A percentile compares a stretch with the other conserved stretches of the same genome.
These are phyloP conservation scores for Inga oerstediana DNA, from an alignment of 306 rosid genomes.

Conservation along the genomic window DNA sequence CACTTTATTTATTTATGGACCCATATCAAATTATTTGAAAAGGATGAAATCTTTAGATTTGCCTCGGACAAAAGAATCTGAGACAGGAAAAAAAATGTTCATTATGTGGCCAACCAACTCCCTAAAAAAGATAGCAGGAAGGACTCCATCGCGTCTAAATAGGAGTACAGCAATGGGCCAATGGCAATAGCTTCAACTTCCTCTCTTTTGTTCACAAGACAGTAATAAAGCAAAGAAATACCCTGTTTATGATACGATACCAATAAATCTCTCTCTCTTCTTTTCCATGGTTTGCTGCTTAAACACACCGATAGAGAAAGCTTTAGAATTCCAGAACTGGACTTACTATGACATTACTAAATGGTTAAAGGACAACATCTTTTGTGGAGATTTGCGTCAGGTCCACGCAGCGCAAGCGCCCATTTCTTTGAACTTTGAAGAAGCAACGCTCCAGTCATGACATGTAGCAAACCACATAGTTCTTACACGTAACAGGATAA, in stretches of 20 bases:
- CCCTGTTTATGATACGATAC: no score
- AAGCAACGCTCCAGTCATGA: background rate
- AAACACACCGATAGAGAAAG: background rate
- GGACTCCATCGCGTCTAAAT: conserved; percentile 26
- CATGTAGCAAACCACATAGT: background rate
- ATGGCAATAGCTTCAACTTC: no score
- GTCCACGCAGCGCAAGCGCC: background rate
- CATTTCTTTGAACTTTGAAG: background rate
- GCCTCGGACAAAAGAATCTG: no score
- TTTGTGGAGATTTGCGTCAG: background rate
- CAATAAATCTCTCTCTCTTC: no score
- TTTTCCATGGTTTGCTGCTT: no score
- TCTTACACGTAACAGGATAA: background rate
- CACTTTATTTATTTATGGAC: no score
- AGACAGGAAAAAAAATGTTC: background rate
- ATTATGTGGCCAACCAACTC: background rate
- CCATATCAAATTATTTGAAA: no score
- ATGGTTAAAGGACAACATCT: background rate
- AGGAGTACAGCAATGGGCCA: no score
- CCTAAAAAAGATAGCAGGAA: background rate
- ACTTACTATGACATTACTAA: background rate
- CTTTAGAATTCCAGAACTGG: background rate
- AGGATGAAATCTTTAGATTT: no score
- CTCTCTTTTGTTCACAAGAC: conserved; percentile 31
- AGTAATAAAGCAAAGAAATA: no score